Evolutionary conservation across 2,329 filamentous ascomycete genomes (phyloP), one percentile per base, ranked within the genome.

Genomic region (Fusarium verticillioides): DNA sequence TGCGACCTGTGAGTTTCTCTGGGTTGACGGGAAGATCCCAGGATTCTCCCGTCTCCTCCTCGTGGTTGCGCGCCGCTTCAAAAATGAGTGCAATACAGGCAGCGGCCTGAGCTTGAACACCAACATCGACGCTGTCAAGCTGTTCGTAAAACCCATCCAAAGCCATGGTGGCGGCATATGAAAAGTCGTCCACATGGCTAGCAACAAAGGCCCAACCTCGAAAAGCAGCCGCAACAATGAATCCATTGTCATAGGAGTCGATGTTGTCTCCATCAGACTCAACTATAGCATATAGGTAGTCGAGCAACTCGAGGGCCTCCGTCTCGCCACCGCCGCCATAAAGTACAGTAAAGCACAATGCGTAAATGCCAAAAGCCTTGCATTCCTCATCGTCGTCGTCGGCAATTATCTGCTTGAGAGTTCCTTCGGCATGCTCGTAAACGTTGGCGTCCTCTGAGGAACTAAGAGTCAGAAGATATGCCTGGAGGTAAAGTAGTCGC

Each of bases 131-230:
- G 79, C 93, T 94, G 67, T 95, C 91, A 23, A 97, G 91, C 81
- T 97, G 95, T 53, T 97, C 94, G 46, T 94, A 91, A 75, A 97
- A 94, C 4, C 92, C 91, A 60, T 96, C 93, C 76, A 96, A 88
- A 21, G 93, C 92, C 34, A 89, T 84, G 72, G 94, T 91, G 37
- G 92, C 94, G 68, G 91, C 87, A 21, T 89, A 87, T 74, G 93
- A 90, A 47, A 95, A 86, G 76, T 96, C 93, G 7, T 95, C 92
- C 11, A 96, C 84, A 68, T 93, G 89, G 8, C 93, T 95, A 9
- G 93, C 93, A 9, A 97, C 87, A 72, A 96, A 92, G 2, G 92
- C 92, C 93, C 94, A 97, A 66, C 92, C 90, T 72, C 92, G 88
- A 3, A 97, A 85, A 0, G 94, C 93, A 2, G 94, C 93, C 7